These are phyloP conservation scores for Oryza brachyantha DNA, from an alignment of 176 grass and related monocot genomes.

Conservation along the genomic window DNA sequence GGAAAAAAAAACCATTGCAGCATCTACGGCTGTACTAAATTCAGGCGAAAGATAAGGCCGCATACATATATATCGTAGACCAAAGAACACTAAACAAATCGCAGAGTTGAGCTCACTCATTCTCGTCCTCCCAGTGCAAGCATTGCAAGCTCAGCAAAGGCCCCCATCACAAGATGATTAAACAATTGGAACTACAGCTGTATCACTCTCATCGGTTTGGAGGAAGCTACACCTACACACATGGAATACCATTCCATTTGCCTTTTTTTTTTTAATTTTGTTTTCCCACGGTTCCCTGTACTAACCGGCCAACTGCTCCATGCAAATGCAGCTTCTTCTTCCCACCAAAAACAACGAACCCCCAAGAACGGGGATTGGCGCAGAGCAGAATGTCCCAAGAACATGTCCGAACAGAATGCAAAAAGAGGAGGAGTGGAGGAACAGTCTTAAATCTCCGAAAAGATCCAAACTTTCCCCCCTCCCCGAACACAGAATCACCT, in stretches of 20 bases:
- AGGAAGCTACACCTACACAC: neutral
- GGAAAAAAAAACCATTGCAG: neutral
- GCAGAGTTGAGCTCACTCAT: neutral
- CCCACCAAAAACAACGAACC: neutral
- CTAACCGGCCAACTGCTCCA: constrained; percentile 33
- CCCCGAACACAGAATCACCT: neutral
- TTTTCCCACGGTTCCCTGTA: neutral
- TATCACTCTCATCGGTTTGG: constrained; percentile 13
- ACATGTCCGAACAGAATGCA: neutral
- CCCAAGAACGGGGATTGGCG: neutral
- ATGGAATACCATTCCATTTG: constrained; percentile 20
- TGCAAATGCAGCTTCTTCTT: constrained; percentile 28
- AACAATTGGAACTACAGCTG: constrained; percentile 45
- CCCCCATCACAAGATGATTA: neutral
- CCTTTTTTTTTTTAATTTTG: too few relatives aligned
- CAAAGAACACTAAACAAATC: neutral
- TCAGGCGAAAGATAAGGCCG: constrained; percentile 21
- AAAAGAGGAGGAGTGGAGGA: too few relatives aligned
- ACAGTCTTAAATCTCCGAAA: neutral
- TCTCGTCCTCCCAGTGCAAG: constrained; percentile 2
- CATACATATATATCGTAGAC: constrained; percentile 19
- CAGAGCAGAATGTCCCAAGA: neutral
- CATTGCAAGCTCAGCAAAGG: constrained; percentile 16
- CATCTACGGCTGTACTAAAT: constrained; percentile 5
- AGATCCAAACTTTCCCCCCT: neutral